These are phyloP conservation scores for Ophiostoma pallidulum DNA, from an alignment of 2,329 filamentous ascomycete species.

Conservation along the genomic window DNA sequence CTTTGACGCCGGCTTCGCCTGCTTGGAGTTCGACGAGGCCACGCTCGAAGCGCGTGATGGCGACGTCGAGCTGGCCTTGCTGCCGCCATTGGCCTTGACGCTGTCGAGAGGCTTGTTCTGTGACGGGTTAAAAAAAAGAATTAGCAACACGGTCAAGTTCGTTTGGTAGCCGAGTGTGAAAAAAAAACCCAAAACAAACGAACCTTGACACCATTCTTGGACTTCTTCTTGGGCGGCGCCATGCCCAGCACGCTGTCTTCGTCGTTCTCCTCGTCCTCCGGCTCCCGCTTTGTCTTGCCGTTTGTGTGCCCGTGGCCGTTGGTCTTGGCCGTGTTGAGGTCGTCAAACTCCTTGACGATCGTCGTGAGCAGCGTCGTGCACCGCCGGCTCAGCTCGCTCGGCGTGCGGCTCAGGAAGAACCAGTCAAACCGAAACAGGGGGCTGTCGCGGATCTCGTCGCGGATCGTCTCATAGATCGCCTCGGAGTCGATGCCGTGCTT, in stretches of 20 bases:
- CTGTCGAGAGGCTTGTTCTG: conserved; percentile 92
- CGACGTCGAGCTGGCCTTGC: conserved; percentile 65
- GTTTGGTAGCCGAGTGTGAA: not conserved
- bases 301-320: conserved; percentile 44
- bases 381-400: conserved; percentile 81
- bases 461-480: conserved; percentile 81
- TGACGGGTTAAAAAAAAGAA: not conserved
- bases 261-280: conserved; percentile 73
- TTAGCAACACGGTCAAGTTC: too few species aligned
- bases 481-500: conserved; percentile 88
- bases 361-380: conserved; percentile 93
- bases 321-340: conserved; percentile 40
- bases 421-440: conserved; percentile 97
- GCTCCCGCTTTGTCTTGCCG: conserved; percentile 63
- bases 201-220: conserved; percentile 82
- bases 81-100: conserved; percentile 55
- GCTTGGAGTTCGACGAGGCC: conserved; percentile 55
- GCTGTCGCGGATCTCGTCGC: conserved; percentile 92
- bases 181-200: conserved; percentile 21
- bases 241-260: conserved; percentile 72
- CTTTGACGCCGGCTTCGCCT: conserved; percentile 20
- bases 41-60: conserved; percentile 86
- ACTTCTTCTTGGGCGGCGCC: conserved; percentile 88
- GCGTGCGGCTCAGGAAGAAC: conserved; percentile 95
- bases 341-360: conserved; percentile 89